Evolutionary conservation across 352 stramenopile genomes (phyloP), one percentile per base, ranked within the genome.

Genomic region (Phytopythium sindhum): DNA sequence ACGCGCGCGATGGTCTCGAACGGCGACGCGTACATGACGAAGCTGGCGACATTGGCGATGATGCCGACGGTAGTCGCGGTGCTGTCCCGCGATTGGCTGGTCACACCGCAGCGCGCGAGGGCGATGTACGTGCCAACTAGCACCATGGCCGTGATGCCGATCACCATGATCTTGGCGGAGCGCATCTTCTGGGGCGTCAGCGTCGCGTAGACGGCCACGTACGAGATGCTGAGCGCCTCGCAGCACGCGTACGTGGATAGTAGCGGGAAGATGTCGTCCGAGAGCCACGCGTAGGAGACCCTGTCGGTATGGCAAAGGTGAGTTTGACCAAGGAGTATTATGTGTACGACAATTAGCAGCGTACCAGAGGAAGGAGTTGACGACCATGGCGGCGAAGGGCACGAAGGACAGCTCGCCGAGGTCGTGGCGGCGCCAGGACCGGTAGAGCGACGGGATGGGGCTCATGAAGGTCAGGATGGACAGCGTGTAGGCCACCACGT

Each of bases 91-190:
- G 67, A 73, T 60, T 73, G 63, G 44, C 68, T 59, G 29, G 67
- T 79, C 47, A 74, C 45, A 0, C 60, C 68, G 33, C 21, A 68
- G 17, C 55, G 65, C 10, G 60, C 69, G n/a, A 79, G 50, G 15
- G 63, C 64, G 17, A 63, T 55, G 63, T 75, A 79, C 8, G 67
- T 26, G 0, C 58, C 19, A 2, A 58, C 62, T 1, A 73, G 54
- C 11, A 24, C 96, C 39, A 99, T 98, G 95, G 97, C 99, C 42
- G 94, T 95, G n/a, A 51, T 9, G 4, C 29, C 54, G 24, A 60
- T 21, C 93, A 28, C 35, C 23, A 63, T 66, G 24, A 75, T 62
- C 41, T 55, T 66, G 39, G 73, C 37, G 0, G 65, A 63, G 2
- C 66, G 63, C 1, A 29, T 28, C 42, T 71, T 72, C 45, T 79